phyloP scores from a whole-genome alignment of 1,284 basidiomycete species.

The Sporisorium scitamineum region DNA sequence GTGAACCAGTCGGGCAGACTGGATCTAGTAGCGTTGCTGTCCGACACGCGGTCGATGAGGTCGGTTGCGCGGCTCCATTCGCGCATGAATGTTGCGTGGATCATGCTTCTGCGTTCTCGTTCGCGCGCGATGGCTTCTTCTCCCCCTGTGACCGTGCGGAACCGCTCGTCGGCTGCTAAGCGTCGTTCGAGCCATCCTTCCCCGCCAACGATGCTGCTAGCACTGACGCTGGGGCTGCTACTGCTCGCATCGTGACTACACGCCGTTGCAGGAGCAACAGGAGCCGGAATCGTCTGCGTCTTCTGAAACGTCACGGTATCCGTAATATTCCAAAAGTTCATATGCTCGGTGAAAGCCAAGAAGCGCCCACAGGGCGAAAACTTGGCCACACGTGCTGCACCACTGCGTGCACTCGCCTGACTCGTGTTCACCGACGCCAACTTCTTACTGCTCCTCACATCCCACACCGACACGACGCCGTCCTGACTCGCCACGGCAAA shows the following conservation, averaged over 20 bases:
- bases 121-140: conserved; percentile 30
- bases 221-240: background rate
- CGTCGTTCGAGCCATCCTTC: conserved; percentile 11
- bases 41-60: conserved; percentile 17
- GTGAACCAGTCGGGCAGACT: conserved; percentile 20
- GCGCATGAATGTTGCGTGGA: conserved; percentile 41
- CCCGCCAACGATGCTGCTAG: background rate
- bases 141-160: conserved; percentile 22
- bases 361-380: conserved; percentile 54
- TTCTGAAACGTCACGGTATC: conserved; percentile 52
- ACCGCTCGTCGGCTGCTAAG: conserved; percentile 19
- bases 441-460: conserved; percentile 66
- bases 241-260: background rate
- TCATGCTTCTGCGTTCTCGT: conserved; percentile 29
- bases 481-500: conserved; percentile 89
- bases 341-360: conserved; percentile 60
- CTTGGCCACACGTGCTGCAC: conserved; percentile 56
- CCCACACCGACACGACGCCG: conserved; percentile 77
- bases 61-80: conserved; percentile 45
- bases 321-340: conserved; percentile 48
- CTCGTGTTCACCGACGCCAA: conserved; percentile 55
- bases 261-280: conserved; percentile 2
- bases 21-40: background rate
- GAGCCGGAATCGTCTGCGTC: conserved; percentile 37
- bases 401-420: conserved; percentile 40